Evolutionary conservation across 768 basidiomycete genomes (phyloP), one percentile per base, ranked within the genome.

Genomic region (Candolleomyces aberdarensis): DNA sequence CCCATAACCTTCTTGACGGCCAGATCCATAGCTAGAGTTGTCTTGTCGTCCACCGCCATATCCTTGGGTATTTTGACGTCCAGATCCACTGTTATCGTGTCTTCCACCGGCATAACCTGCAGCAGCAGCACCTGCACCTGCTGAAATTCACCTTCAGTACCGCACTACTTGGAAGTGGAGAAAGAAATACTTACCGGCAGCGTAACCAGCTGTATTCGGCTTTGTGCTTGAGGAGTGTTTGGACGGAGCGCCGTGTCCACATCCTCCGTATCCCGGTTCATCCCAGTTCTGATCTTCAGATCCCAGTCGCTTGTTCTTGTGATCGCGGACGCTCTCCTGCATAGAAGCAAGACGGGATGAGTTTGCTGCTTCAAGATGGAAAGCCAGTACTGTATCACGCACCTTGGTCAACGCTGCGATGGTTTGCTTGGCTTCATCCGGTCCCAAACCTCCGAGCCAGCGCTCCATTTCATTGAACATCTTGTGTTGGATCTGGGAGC

Each of bases 401-500:
- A 81, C 84, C 78, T 87, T 86, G 50, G 80, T 83, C 61, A 88
- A 73, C 0, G 78, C 74, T 47, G 76, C 63, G 41, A 89, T 72
- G 22, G 80, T 79, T 62, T 78, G 71, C 19, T 73, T 69, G 17
- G 75, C 71, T 54, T 81, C 81, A 20, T 80, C 79, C 5, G 72
- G 66, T 4, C 76, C 78, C 32, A 85, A 70, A 7, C 75, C 78
- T 22, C 76, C 78, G 52, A 85, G 67, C 85, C 86, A 87, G 53
- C 71, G 71, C 67, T 83, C 69, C 76, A 87, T 74, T 51, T 75
- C 74, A 51, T 82, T 77, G 64, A 83, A 83, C 87, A 89, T 89
- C 54, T 77, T 76, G 57, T 78, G 66, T 70, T 89, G 87, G 58
- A 88, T 82, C 39, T 73, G 70, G 15, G 83, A 85, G 31, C 69